Evolutionary conservation across 306 rosid genomes (phyloP).

Genomic region (Cucumis melo): DNA sequence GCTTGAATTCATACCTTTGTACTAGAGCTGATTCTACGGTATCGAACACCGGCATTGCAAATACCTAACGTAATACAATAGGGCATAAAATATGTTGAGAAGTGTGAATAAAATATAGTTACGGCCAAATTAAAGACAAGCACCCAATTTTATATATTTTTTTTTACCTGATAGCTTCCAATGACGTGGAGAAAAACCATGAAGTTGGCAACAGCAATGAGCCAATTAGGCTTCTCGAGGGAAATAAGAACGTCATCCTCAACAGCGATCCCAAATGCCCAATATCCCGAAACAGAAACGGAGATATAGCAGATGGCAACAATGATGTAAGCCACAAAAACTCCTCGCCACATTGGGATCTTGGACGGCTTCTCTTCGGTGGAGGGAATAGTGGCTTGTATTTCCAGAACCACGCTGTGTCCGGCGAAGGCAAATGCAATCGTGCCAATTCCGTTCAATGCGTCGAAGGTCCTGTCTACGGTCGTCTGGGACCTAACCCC

Average conservation of each 20-base stretch:
- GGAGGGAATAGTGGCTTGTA: conserved; percentile 71
- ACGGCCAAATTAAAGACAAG: too few relatives aligned
- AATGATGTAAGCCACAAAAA: conserved; percentile 25
- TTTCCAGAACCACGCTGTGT: conserved; percentile 49
- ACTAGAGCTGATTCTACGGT: conserved; percentile 31
- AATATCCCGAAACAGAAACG: conserved; percentile 41
- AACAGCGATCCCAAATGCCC: conserved; percentile 47
- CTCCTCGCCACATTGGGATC: conserved; percentile 61
- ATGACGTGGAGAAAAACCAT: conserved; percentile 64
- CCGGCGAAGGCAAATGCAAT: conserved; percentile 64
- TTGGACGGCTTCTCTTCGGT: conserved; percentile 36
- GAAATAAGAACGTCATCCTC: conserved; percentile 63
- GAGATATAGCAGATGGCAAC: conserved; percentile 35
- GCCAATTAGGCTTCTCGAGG: conserved; percentile 34
- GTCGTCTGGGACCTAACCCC: conserved; percentile 22
- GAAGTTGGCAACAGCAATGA: conserved; percentile 38
- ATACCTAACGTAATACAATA: conserved; percentile 17
- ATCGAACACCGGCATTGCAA: conserved; percentile 57
- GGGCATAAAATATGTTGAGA: too few relatives aligned
- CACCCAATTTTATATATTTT: too few relatives aligned
- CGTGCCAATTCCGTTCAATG: conserved; percentile 43
- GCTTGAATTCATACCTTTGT: conserved; percentile 10
- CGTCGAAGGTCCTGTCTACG: conserved; percentile 21
- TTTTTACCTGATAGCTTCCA: conserved; percentile 45
- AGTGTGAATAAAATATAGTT: too few relatives aligned